Evolutionary conservation across 306 rosid species (phyloP).

Genomic region (Trifolium dubium): DNA sequence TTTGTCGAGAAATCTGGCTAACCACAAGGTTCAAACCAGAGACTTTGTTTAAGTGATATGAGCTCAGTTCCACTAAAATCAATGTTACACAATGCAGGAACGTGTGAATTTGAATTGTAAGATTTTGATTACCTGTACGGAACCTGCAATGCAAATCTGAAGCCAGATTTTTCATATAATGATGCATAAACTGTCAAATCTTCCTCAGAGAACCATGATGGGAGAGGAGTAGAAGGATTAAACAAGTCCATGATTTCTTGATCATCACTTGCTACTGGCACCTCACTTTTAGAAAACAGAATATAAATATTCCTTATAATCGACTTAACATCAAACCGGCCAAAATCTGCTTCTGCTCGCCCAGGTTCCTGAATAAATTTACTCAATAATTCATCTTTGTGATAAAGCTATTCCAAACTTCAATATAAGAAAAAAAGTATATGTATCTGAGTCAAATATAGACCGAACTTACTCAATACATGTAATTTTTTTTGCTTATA

Average conservation of each 20-base stretch:
- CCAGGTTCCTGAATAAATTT: slow-evolving; percentile 51
- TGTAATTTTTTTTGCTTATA: not conserved
- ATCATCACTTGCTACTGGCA: slow-evolving; percentile 55
- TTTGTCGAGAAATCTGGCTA: too few relatives aligned
- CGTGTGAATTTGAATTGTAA: not conserved
- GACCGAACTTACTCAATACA: not conserved
- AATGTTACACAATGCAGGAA: not conserved
- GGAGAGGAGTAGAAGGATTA: slow-evolving; percentile 58
- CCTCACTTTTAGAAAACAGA: slow-evolving; percentile 61
- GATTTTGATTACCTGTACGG: slow-evolving; percentile 57
- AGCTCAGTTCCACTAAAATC: not conserved
- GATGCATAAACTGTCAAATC: slow-evolving; percentile 62
- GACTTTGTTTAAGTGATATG: not conserved
- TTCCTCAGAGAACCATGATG: slow-evolving; percentile 66
- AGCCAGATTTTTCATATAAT: slow-evolving; percentile 62
- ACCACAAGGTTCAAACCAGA: not conserved
- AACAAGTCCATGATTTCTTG: slow-evolving; percentile 72
- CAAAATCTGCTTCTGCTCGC: slow-evolving; percentile 63
- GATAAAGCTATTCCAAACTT: not conserved
- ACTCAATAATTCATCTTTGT: slow-evolving; percentile 6
- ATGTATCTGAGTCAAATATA: not conserved
- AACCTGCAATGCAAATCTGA: slow-evolving; percentile 55
- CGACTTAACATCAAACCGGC: slow-evolving; percentile 59
- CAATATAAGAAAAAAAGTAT: not conserved
- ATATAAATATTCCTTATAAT: slow-evolving; percentile 60